phyloP scores from a whole-genome alignment of 768 basidiomycete species.

The Suillus weaverae region DNA sequence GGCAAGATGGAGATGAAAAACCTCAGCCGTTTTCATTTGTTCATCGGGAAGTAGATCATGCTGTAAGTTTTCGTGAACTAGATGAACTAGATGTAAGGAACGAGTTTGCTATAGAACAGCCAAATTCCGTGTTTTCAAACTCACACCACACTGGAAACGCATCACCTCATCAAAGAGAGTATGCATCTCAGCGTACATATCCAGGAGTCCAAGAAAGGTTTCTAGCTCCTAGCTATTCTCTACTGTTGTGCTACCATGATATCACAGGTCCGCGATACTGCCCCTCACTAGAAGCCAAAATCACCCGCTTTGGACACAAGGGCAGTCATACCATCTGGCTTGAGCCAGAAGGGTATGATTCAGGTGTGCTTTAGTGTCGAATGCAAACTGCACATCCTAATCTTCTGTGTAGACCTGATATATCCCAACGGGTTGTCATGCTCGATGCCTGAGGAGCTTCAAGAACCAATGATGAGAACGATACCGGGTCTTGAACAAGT shows the following conservation, averaged over 20 bases:
- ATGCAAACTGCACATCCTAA: background rate
- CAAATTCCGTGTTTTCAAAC: conserved; percentile 78
- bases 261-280: conserved; percentile 83
- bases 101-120: conserved; percentile 48
- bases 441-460: conserved; percentile 83
- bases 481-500: conserved; percentile 85
- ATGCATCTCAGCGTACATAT: conserved; percentile 82
- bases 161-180: conserved; percentile 72
- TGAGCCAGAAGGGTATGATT: conserved; percentile 91
- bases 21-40: conserved; percentile 80
- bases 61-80: conserved; percentile 39
- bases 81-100: conserved; percentile 3
- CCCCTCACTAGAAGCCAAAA: conserved; percentile 86
- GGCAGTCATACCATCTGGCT: conserved; percentile 77
- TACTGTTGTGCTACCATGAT: background rate
- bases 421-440: conserved; percentile 92
- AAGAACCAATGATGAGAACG: conserved; percentile 80
- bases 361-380: conserved; percentile 47
- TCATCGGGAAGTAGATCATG: conserved; percentile 67
- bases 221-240: background rate
- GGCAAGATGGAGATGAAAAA: conserved; percentile 64
- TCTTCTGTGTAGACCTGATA: conserved; percentile 58
- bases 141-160: conserved; percentile 68
- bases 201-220: conserved; percentile 85
- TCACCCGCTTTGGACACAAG: conserved; percentile 76